These are phyloP conservation scores for Penicillium mononematosum DNA, from an alignment of 495 filamentous ascomycete genomes.

Conservation along the genomic window DNA sequence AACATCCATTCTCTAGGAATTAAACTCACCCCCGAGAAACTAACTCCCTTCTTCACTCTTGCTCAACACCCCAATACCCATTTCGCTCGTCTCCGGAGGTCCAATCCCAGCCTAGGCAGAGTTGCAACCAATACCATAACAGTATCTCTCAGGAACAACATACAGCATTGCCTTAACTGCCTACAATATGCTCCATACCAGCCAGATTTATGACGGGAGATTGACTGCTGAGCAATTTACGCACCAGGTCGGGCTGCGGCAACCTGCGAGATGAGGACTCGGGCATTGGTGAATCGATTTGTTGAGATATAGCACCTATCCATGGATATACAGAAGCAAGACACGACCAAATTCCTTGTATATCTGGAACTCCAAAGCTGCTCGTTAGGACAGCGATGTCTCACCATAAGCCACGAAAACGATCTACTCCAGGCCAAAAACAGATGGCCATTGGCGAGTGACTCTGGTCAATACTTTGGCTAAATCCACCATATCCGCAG, in stretches of 20 bases:
- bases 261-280: conserved; percentile 19
- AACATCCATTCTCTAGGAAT: not conserved
- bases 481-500: too few relatives aligned
- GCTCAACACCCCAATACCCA: not conserved
- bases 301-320: too few relatives aligned
- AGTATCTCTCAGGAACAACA: conserved; percentile 55
- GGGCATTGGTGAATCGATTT: too few relatives aligned
- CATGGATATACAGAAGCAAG: too few relatives aligned
- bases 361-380: too few relatives aligned
- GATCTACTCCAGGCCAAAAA: too few relatives aligned
- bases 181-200: conserved; percentile 56
- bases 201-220: conserved; percentile 54
- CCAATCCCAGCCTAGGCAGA: conserved; percentile 67
- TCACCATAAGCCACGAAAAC: too few relatives aligned
- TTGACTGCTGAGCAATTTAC: conserved; percentile 65
- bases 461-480: too few relatives aligned
- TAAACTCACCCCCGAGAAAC: too few relatives aligned
- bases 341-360: too few relatives aligned
- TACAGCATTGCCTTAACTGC: conserved; percentile 62
- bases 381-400: too few relatives aligned
- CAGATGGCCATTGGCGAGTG: too few relatives aligned
- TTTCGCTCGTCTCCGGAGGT: conserved; percentile 20
- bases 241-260: conserved; percentile 54
- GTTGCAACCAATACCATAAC: conserved; percentile 54
- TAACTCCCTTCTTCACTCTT: not conserved